Conservation (phyloP, 2,329 filamentous ascomycete genomes). For the Neonectria coccinea region DNA sequence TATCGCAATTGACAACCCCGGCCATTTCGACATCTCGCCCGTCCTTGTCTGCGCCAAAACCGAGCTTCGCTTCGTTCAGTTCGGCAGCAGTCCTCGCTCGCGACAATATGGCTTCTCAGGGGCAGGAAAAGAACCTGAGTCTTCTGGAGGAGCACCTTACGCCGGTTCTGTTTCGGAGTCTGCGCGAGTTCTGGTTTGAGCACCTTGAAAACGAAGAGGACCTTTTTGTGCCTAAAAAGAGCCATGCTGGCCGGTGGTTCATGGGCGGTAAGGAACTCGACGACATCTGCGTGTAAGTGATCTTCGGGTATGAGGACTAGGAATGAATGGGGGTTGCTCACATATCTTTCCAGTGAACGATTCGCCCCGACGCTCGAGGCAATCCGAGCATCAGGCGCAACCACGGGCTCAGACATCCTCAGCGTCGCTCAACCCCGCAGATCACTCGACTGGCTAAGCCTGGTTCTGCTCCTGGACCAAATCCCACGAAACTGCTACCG, state of each 20-base stretch:
- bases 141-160: constrained; percentile 42
- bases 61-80: constrained; percentile 18
- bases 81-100: not conserved
- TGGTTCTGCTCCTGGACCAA: constrained; percentile 72
- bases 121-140: constrained; percentile 3
- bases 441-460: constrained; percentile 57
- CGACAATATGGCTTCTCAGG: constrained; percentile 17
- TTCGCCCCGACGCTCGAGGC: constrained; percentile 51
- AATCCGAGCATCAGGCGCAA: constrained; percentile 44
- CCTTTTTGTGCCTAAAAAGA: constrained; percentile 42
- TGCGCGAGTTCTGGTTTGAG: constrained; percentile 56
- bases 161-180: constrained; percentile 44
- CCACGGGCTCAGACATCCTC: constrained; percentile 48
- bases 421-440: constrained; percentile 40
- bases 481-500: constrained; percentile 72
- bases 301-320: no score
- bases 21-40: constrained; percentile 15
- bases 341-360: constrained; percentile 38
- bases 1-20: constrained; percentile 20
- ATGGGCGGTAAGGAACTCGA: constrained; percentile 51
- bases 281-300: constrained; percentile 50
- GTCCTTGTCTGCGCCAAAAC: not conserved
- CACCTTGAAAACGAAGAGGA: constrained; percentile 46
- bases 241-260: constrained; percentile 51
- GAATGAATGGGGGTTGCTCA: not conserved